Evolutionary conservation across 225 moss, liverwort and hornwort species (phyloP), one percentile per base, ranked within the genome.

Genomic region (Anthoceros angustus): DNA sequence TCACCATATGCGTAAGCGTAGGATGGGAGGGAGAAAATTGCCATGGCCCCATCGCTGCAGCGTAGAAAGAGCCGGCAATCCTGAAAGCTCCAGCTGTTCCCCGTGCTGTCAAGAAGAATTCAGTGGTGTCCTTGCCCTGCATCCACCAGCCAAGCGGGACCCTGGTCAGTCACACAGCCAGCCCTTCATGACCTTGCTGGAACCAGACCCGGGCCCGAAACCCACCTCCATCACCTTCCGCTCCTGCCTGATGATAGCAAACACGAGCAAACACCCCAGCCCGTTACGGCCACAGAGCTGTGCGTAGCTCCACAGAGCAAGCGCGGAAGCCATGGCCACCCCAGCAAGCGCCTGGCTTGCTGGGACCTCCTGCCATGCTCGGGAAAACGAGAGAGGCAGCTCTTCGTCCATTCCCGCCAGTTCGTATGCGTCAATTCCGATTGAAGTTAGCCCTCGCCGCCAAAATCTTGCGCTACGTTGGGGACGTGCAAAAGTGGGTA

Each of bases 101-200:
- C 7, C 55, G 55, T 55, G 55, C 55, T 20, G 55, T 55, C 6
- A 55, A 15, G 55, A 55, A 55, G 14, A 55, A 55, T 55, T 55
- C 55, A 55, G 14, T 55, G 55, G 55, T 55, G n/a, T 55, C 55
- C n/a, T 55, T 55, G 55, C 55, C 55, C 55, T 55, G 55, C 8
- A 55, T 15, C 6, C 7, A 55, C n/a, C 7, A 20, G 14, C 16
- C 12, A 4, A 9, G 14, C 5, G 5, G 23, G 5, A 1, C 4
- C 14, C 55, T 20, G 5, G 55, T 55, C 32, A 20, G 2, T 55
- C n/a, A 55, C 46, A 15, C 55, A 55, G 14, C 23, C n/a, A n/a
- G n/a, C n/a, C n/a, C n/a, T n/a, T n/a, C n/a, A n/a, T n/a, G n/a
- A n/a, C n/a, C 32, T 32, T 32, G 32, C 32, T 1, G 32, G 32